These are phyloP conservation scores for Microcera coccophila DNA, from an alignment of 2,329 filamentous ascomycete species.

Conservation along the genomic window DNA sequence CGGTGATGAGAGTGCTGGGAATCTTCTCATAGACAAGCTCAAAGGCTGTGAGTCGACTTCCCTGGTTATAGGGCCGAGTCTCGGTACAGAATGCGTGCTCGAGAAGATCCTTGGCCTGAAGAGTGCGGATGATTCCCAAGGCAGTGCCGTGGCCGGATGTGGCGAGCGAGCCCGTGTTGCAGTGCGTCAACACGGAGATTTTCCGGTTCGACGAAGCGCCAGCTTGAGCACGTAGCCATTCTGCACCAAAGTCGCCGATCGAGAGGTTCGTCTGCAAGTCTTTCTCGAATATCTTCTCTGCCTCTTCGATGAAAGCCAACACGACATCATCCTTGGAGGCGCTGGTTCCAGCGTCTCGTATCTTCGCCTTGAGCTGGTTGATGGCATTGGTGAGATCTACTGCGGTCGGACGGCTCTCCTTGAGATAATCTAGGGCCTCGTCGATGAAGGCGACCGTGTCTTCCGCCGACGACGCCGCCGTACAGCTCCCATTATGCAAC, in stretches of 20 bases:
- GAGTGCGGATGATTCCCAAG: conserved; percentile 83
- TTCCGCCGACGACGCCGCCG: conserved; percentile 43
- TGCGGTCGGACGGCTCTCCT: conserved; percentile 85
- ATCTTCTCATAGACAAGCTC: conserved; percentile 94
- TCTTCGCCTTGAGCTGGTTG: conserved; percentile 65
- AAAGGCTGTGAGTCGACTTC: conserved; percentile 88
- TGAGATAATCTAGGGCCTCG: conserved; percentile 77
- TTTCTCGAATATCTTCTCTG: conserved; percentile 81
- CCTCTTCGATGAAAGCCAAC: conserved; percentile 68
- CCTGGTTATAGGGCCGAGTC: conserved; percentile 96
- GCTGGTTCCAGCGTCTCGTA: conserved; percentile 47
- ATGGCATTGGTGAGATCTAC: conserved; percentile 93
- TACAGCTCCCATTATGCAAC: conserved; percentile 52
- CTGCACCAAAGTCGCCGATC: conserved; percentile 78
- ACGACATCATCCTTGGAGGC: conserved; percentile 52
- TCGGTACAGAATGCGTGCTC: conserved; percentile 92
- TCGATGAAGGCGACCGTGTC: conserved; percentile 70
- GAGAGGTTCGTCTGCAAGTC: conserved; percentile 83
- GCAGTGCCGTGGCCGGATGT: conserved; percentile 98
- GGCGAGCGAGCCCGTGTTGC: conserved; percentile 94
- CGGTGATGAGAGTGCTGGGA: conserved; percentile 85
- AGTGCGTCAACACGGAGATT: conserved; percentile 89
- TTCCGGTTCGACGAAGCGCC: conserved; percentile 43
- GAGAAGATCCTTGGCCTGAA: conserved; percentile 63
- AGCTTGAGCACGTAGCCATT: conserved; percentile 69